Evolutionary conservation across 1,139 yeast genomes (phyloP).

Genomic region (Kodamaea sp.): DNA sequence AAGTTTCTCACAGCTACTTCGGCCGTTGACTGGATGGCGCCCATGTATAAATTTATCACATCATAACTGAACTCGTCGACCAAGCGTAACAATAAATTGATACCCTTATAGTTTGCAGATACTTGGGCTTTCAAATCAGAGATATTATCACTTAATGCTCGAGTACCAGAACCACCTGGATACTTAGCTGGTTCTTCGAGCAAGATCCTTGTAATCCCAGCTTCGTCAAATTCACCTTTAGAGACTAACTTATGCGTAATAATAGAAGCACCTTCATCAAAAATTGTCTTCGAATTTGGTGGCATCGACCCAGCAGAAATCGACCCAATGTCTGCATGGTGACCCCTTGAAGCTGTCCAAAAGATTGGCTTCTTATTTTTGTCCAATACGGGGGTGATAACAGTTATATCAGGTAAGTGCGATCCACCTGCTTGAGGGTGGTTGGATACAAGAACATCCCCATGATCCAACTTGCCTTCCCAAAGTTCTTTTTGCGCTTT

Average conservation of each 20-base stretch:
- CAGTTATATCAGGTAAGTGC: slow-evolving; percentile 81
- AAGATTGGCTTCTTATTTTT: slow-evolving; percentile 30
- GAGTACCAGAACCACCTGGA: slow-evolving; percentile 46
- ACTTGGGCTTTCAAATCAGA: slow-evolving; percentile 46
- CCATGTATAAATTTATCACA: slow-evolving; percentile 40
- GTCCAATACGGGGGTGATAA: slow-evolving; percentile 58
- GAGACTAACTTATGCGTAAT: slow-evolving; percentile 37
- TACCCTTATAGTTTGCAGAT: slow-evolving; percentile 42
- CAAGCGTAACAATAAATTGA: slow-evolving; percentile 29
- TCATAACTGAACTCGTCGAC: slow-evolving; percentile 31
- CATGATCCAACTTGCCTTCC: slow-evolving; percentile 57
- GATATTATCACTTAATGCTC: slow-evolving; percentile 39
- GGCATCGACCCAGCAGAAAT: slow-evolving; percentile 49
- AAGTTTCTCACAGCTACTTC: slow-evolving; percentile 40
- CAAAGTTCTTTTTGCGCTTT: slow-evolving; percentile 62
- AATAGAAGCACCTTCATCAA: slow-evolving; percentile 45
- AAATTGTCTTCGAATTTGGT: slow-evolving; percentile 42
- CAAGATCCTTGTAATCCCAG: slow-evolving; percentile 34
- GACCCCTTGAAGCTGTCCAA: slow-evolving; percentile 48
- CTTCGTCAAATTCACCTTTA: slow-evolving; percentile 40
- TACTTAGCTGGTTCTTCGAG: slow-evolving; percentile 43
- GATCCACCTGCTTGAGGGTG: slow-evolving; percentile 83
- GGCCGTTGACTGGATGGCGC: slow-evolving; percentile 42
- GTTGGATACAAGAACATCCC: slow-evolving; percentile 74
- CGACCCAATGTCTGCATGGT: slow-evolving; percentile 48